phyloP scores from a whole-genome alignment of 805 yeast genomes.

The Lachancea nothofagi region DNA sequence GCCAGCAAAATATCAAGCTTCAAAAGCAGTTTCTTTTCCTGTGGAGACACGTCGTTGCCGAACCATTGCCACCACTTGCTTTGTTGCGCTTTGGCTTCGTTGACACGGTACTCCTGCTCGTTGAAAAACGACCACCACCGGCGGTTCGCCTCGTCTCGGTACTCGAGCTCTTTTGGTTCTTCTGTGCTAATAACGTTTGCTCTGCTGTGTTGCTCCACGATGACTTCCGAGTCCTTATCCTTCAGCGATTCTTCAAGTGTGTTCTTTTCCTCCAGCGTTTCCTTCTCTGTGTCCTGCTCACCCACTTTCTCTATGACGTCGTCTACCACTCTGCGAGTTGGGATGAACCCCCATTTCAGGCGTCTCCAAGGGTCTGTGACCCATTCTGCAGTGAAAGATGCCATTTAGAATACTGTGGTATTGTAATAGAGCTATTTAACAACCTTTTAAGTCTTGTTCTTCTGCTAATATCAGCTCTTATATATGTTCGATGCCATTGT shows the following conservation, averaged over 20 bases:
- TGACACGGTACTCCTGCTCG: conserved; percentile 55
- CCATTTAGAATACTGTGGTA: not conserved
- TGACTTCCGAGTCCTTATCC: not conserved
- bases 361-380: conserved; percentile 28
- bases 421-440: too few relatives aligned
- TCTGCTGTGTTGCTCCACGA: not conserved
- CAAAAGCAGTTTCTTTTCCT: conserved; percentile 37
- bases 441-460: too few relatives aligned
- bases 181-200: conserved; percentile 1
- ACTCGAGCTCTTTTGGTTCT: conserved; percentile 28
- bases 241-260: conserved; percentile 2
- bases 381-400: conserved; percentile 14
- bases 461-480: too few relatives aligned
- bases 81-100: conserved; percentile 27
- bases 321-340: conserved; percentile 29
- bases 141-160: conserved; percentile 49
- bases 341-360: conserved; percentile 34
- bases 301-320: conserved; percentile 12
- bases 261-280: conserved; percentile 3
- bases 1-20: conserved; percentile 50
- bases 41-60: conserved; percentile 43
- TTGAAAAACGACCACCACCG: conserved; percentile 54
- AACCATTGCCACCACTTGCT: conserved; percentile 52
- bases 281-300: conserved; percentile 12
- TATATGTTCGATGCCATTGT: too few relatives aligned